Evolutionary conservation across 2,329 filamentous ascomycete species (phyloP), one percentile per base, ranked within the genome.

Genomic region (Sphaerostilbella broomeana): DNA sequence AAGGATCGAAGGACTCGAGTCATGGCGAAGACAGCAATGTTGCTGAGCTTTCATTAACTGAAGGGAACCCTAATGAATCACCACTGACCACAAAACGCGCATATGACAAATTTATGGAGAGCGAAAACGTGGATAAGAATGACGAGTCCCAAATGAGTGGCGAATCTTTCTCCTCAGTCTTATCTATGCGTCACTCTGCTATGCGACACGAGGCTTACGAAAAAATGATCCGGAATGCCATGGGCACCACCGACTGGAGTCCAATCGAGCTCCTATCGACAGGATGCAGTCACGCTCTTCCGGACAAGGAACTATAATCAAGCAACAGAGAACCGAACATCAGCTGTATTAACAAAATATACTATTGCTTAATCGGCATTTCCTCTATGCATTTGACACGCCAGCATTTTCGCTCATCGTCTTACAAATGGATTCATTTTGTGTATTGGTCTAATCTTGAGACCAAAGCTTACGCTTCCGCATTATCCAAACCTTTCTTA

Each of bases 261-360:
- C 32, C 56, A 0, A 54, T 65, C 7, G 44, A 49, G 3, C 48
- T 67, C 8, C 49, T 67, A 20, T 65, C 61, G 0, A 62, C 60
- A 1, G 57, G 45, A 20, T 47, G 55, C 16, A 50, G 61, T 22
- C 59, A 67, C 33, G 59, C 52, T 1, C 29, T 25, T 2, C 35
- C 37, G 8, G 63, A 67, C 4, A 37, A 44, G 21, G 62, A 64
- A 17, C 51, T 67, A 3, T 63, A 47, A 52, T 18, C 5, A 24
- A 4, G 31, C 9, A n/a, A n/a, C n/a, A 22, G 3, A 10, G 13
- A 11, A 12, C 18, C 16, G 15, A 17, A 25, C 9, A n/a, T 11
- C 16, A 29, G 15, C 24, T 4, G n/a, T n/a, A n/a, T n/a, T n/a
- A n/a, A n/a, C n/a, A n/a, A n/a, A n/a, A n/a, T n/a, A n/a, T n/a